A percentile compares a stretch with the other conserved stretches of the same genome.
Evolutionary conservation across 2,329 filamentous ascomycete species (phyloP).

Genomic region (Hymenoscyphus occultus): DNA sequence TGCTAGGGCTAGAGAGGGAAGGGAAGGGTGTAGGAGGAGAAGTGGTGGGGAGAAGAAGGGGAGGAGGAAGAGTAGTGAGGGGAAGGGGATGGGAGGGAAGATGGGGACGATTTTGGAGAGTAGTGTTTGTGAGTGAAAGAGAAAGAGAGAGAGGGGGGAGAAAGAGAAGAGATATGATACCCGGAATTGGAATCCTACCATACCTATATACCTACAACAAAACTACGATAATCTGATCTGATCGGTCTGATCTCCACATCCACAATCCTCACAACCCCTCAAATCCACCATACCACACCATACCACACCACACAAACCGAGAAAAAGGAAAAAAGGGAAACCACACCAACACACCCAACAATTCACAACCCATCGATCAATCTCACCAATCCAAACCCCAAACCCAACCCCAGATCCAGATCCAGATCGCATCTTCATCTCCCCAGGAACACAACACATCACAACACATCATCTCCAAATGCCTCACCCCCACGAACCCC

Average conservation of each 20-base stretch:
- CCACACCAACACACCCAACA: too few species aligned
- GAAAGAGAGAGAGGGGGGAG: constrained; percentile 10
- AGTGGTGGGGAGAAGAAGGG: constrained; percentile 36
- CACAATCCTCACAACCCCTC: not conserved
- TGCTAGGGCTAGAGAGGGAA: constrained; percentile 24
- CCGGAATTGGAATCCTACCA: constrained; percentile 1
- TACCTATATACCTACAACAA: not conserved
- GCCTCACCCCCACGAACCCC: constrained; percentile 18
- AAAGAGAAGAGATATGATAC: constrained; percentile 19
- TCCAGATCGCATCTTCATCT: not conserved
- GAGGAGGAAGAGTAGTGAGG: constrained; percentile 35
- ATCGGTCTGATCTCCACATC: not conserved
- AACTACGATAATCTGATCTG: not conserved
- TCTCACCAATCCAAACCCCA: not conserved
- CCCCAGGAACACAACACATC: too few species aligned
- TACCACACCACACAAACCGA: too few species aligned
- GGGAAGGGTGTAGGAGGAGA: constrained; percentile 32
- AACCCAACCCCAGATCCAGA: not conserved
- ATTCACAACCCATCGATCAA: not conserved
- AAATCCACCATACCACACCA: too few species aligned
- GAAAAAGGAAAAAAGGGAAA: not conserved
- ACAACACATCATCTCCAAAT: constrained; percentile 11
- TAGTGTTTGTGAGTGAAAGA: constrained; percentile 35
- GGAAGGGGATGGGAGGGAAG: constrained; percentile 40
- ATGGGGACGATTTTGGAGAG: constrained; percentile 56